phyloP scores from a whole-genome alignment of 768 basidiomycete species.

The Rickenella mellea region DNA sequence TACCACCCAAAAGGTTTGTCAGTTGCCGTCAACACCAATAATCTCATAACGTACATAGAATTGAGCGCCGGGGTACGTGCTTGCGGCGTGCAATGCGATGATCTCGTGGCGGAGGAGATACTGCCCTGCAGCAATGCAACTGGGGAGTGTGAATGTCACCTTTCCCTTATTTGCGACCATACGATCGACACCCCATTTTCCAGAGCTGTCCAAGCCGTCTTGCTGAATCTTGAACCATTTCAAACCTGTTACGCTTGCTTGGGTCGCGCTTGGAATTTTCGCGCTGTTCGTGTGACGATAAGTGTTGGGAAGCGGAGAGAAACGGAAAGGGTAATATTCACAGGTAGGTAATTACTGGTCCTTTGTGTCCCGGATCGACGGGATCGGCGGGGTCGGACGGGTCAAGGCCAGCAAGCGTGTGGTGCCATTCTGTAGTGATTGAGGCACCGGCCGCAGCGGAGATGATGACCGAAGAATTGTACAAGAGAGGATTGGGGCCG shows the following conservation, averaged over 20 bases:
- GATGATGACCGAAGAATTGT: conserved; percentile 34
- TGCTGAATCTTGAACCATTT: conserved; percentile 49
- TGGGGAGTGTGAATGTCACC: conserved; percentile 36
- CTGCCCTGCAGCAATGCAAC: conserved; percentile 35
- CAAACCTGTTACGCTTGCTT: conserved; percentile 34
- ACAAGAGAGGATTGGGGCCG: conserved; percentile 47
- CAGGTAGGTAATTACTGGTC: conserved; percentile 43
- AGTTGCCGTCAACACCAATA: neutral
- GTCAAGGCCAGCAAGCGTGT: conserved; percentile 36
- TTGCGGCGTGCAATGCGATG: conserved; percentile 39
- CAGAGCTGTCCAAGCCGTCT: conserved; percentile 32
- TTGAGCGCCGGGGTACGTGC: conserved; percentile 44
- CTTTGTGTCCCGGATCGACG: conserved; percentile 43
- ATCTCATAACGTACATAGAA: conserved; percentile 32
- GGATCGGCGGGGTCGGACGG: conserved; percentile 36
- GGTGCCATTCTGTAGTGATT: conserved; percentile 46
- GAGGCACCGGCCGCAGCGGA: conserved; percentile 41
- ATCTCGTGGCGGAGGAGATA: conserved; percentile 42
- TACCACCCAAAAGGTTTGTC: too few relatives aligned
- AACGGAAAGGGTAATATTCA: too few relatives aligned
- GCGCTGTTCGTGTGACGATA: too few relatives aligned
- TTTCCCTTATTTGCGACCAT: conserved; percentile 40
- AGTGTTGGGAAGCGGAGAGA: neutral
- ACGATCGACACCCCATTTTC: conserved; percentile 43
- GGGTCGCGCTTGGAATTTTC: conserved; percentile 33